Percentiles rank a stretch among this genome's conserved stretches.
phyloP scores from a whole-genome alignment of 2,329 filamentous ascomycete species.

The Seiridium cupressi region DNA sequence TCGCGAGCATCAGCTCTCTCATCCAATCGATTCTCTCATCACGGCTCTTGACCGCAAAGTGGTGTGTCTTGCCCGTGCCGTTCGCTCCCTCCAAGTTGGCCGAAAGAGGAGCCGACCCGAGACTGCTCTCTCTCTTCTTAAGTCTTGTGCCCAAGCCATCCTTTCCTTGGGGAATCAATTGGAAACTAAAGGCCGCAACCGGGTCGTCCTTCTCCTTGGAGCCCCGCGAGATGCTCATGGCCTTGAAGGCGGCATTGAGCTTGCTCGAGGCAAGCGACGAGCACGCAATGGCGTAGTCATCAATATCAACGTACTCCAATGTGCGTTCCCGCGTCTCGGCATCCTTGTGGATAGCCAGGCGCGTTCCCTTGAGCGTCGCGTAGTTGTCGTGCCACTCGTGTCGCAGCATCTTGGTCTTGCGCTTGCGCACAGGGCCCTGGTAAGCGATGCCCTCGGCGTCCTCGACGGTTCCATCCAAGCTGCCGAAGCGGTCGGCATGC shows the following conservation, averaged over 20 bases:
- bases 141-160: constrained; percentile 47
- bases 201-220: constrained; percentile 47
- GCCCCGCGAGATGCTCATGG: constrained; percentile 62
- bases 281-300: constrained; percentile 86
- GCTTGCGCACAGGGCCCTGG: constrained; percentile 91
- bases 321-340: constrained; percentile 46
- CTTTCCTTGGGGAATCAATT: constrained; percentile 72
- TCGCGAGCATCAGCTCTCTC: constrained; percentile 88
- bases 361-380: constrained; percentile 78
- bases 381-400: constrained; percentile 94
- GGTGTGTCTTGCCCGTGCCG: constrained; percentile 78
- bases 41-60: constrained; percentile 84
- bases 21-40: constrained; percentile 98
- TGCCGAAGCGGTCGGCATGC: constrained; percentile 26
- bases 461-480: constrained; percentile 27
- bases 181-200: constrained; percentile 75
- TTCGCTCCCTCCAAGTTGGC: constrained; percentile 46
- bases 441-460: constrained; percentile 59
- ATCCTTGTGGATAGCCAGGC: constrained; percentile 74
- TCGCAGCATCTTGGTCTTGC: constrained; percentile 82
- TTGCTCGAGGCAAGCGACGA: constrained; percentile 75
- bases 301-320: constrained; percentile 80
- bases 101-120: constrained; percentile 22
- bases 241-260: constrained; percentile 83
- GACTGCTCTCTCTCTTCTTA: constrained; percentile 51